These are phyloP conservation scores for Hanseniaspora pseudoguilliermondii DNA, from an alignment of 805 yeast genomes.

Conservation along the genomic window DNA sequence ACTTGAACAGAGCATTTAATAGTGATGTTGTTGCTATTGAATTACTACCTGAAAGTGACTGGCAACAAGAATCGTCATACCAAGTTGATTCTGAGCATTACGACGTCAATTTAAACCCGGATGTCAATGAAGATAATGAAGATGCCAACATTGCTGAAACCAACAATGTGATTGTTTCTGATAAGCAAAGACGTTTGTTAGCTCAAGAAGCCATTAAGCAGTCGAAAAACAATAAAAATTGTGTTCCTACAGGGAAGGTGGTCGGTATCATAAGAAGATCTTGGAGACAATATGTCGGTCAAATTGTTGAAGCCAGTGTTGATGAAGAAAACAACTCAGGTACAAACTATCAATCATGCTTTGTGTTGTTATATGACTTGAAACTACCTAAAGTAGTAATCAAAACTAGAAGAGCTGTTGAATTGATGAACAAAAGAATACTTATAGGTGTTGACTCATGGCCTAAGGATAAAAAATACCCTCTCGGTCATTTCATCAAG, in stretches of 20 bases:
- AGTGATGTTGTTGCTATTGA: conserved; percentile 89
- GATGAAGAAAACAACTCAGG: conserved; percentile 35
- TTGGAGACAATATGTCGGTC: conserved; percentile 95
- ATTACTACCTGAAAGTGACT: conserved; percentile 66
- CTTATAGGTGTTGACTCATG: conserved; percentile 88
- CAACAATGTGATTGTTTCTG: conserved; percentile 31
- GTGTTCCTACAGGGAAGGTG: conserved; percentile 87
- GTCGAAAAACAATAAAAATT: conserved; percentile 35
- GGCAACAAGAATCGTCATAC: conserved; percentile 76
- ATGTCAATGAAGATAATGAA: conserved; percentile 33
- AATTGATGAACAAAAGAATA: conserved; percentile 75
- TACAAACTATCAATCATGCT: conserved; percentile 62
- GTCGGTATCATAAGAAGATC: conserved; percentile 81
- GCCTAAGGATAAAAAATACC: conserved; percentile 72
- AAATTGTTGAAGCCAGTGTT: conserved; percentile 66
- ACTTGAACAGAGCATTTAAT: conserved; percentile 79
- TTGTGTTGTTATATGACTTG: conserved; percentile 80
- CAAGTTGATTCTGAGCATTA: conserved; percentile 63
- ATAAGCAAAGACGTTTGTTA: conserved; percentile 41
- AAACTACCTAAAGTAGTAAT: conserved; percentile 78
- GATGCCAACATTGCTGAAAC: conserved; percentile 34
- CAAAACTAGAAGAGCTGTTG: conserved; percentile 72
- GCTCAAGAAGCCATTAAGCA: conserved; percentile 66
- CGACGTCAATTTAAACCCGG: conserved; percentile 49
- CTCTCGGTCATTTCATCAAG: conserved; percentile 90